These are phyloP conservation scores for Solanum medicagineum DNA, from an alignment of 257 asterid genomes.

Conservation along the genomic window DNA sequence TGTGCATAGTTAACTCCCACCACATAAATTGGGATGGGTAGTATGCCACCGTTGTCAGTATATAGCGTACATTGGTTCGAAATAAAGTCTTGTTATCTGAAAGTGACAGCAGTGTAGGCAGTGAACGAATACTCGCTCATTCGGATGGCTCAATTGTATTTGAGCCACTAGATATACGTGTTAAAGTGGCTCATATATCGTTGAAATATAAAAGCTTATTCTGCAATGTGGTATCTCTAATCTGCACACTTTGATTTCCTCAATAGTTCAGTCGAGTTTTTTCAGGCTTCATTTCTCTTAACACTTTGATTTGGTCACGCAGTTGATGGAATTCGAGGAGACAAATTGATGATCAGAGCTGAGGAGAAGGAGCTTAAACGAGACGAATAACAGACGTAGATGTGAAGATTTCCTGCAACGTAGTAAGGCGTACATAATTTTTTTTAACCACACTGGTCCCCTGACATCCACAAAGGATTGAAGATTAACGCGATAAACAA, in stretches of 20 bases:
- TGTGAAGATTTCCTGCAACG: background rate
- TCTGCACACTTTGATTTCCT: background rate
- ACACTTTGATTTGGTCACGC: background rate
- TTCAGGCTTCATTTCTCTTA: background rate
- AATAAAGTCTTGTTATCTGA: background rate
- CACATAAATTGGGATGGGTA: background rate
- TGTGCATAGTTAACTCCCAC: background rate
- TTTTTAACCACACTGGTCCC: background rate
- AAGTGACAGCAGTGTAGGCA: background rate
- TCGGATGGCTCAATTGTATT: background rate
- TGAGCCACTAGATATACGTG: background rate
- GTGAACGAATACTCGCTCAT: background rate
- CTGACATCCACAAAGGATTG: background rate
- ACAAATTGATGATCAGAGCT: background rate
- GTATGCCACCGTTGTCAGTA: background rate
- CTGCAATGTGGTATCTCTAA: background rate
- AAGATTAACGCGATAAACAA: background rate
- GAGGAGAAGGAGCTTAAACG: background rate
- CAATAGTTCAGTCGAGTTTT: background rate
- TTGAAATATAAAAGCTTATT: background rate
- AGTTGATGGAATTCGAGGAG: slow-evolving; percentile 45
- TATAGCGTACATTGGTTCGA: background rate
- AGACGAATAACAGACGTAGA: background rate
- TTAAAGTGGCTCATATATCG: background rate
- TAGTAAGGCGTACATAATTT: background rate